Evolutionary conservation across 2,329 filamentous ascomycete species (phyloP).

Genomic region (Fusarium torulosum): DNA sequence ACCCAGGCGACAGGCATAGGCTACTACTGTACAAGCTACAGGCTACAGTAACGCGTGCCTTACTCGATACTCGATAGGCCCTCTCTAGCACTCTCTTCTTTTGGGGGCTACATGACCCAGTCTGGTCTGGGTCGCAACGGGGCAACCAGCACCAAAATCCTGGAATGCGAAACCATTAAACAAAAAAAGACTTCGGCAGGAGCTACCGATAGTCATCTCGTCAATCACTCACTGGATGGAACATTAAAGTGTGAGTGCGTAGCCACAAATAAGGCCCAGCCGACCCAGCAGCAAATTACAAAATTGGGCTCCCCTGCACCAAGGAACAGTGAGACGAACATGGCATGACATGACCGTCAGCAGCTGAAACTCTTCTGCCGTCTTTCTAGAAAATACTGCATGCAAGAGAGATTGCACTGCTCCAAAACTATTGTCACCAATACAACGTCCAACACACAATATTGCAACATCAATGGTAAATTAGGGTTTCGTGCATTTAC

Average conservation of each 20-base stretch:
- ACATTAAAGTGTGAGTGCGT: constrained; percentile 5
- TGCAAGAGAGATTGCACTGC: constrained; percentile 29
- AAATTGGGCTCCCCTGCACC: constrained; percentile 43
- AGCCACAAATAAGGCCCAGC: constrained; percentile 25
- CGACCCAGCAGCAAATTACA: no score
- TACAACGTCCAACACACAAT: constrained; percentile 5
- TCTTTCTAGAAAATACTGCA: constrained; percentile 50
- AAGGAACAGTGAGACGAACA: constrained; percentile 6
- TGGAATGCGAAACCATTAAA: constrained; percentile 29
- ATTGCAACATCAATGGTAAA: constrained; percentile 7
- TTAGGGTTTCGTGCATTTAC: constrained; percentile 29
- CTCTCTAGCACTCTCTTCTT: constrained; percentile 7
- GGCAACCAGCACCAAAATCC: constrained; percentile 21
- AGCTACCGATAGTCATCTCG: constrained; percentile 24
- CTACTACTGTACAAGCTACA: no score
- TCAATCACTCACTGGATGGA: constrained; percentile 14
- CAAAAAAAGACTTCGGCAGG: constrained; percentile 13
- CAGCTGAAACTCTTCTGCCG: constrained; percentile 48
- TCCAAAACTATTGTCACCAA: background rate
- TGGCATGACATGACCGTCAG: constrained; percentile 11
- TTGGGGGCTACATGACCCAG: constrained; percentile 13
- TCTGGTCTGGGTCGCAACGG: constrained; percentile 21
- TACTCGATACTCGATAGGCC: constrained; percentile 34
- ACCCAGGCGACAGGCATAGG: background rate
- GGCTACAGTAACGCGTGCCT: background rate